These are phyloP conservation scores for Mycocentrospora acerina DNA, from an alignment of 2,329 filamentous ascomycete species.

Conservation along the genomic window DNA sequence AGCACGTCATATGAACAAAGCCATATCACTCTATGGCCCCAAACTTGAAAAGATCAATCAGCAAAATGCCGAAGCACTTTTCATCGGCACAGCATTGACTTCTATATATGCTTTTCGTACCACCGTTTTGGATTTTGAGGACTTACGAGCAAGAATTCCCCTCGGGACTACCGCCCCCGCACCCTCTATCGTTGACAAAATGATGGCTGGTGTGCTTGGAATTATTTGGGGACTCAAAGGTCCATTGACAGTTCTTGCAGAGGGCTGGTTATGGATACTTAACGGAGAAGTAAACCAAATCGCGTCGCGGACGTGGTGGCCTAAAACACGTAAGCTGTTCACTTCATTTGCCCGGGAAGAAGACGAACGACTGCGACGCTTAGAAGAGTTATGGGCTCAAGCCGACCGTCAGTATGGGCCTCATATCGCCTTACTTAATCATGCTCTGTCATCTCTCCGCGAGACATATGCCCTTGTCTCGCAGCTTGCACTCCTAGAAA, in stretches of 20 bases:
- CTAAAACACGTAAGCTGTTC: constrained; percentile 19
- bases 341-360: constrained; percentile 28
- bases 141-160: constrained; percentile 25
- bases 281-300: constrained; percentile 29
- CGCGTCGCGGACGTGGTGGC: constrained; percentile 38
- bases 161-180: constrained; percentile 17
- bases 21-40: constrained; percentile 26
- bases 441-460: constrained; percentile 29
- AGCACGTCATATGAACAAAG: constrained; percentile 37
- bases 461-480: constrained; percentile 34
- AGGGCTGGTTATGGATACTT: constrained; percentile 33
- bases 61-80: constrained; percentile 47
- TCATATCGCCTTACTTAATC: constrained; percentile 16
- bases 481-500: constrained; percentile 27
- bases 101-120: constrained; percentile 39
- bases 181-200: constrained; percentile 24
- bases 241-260: constrained; percentile 30
- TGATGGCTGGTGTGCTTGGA: constrained; percentile 26
- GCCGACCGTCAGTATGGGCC: constrained; percentile 9
- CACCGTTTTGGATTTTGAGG: constrained; percentile 32
- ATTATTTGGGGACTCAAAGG: constrained; percentile 35
- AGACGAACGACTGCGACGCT: constrained; percentile 23
- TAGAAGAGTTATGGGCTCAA: constrained; percentile 30
- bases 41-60: constrained; percentile 40
- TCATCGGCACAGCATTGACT: constrained; percentile 34